Evolutionary conservation across 1,284 basidiomycete species (phyloP).

Genomic region (Pseudozyma pruni): DNA sequence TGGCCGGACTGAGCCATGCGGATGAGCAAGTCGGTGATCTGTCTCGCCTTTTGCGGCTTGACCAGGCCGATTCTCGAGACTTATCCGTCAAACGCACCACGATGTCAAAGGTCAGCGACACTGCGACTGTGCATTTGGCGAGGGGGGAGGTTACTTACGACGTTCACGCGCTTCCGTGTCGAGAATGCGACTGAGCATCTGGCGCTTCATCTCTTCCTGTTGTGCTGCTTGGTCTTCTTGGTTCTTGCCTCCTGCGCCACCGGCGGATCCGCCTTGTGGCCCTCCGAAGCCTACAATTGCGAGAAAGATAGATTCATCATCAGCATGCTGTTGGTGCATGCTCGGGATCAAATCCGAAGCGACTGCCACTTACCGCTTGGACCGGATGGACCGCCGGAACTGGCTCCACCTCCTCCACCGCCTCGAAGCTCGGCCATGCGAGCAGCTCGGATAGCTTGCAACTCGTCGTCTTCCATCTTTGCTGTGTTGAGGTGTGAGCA

Average conservation of each 20-base stretch:
- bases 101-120: not conserved
- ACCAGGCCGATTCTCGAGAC: constrained; percentile 92
- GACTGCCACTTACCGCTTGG: constrained; percentile 22
- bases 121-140: constrained; percentile 1
- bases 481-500: not conserved
- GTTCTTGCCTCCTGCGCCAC: constrained; percentile 67
- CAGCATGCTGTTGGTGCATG: too few relatives aligned
- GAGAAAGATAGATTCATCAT: too few relatives aligned
- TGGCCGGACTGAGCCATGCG: constrained; percentile 95
- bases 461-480: constrained; percentile 66
- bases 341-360: too few relatives aligned
- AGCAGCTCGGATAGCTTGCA: constrained; percentile 66
- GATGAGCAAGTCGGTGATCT: constrained; percentile 85
- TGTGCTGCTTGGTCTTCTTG: constrained; percentile 66
- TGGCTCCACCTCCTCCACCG: constrained; percentile 20
- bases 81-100: too few relatives aligned
- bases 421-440: constrained; percentile 63
- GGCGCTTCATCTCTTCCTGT: constrained; percentile 71
- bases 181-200: constrained; percentile 85
- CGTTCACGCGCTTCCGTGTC: constrained; percentile 88
- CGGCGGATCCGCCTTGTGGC: constrained; percentile 50
- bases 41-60: constrained; percentile 83
- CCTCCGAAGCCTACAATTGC: constrained; percentile 15
- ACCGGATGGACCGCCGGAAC: constrained; percentile 21
- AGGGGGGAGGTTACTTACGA: constrained; percentile 73